Base-by-base conservation (phyloP, 2,329 filamentous ascomycete species). In the Eurotiales sp. region DNA sequence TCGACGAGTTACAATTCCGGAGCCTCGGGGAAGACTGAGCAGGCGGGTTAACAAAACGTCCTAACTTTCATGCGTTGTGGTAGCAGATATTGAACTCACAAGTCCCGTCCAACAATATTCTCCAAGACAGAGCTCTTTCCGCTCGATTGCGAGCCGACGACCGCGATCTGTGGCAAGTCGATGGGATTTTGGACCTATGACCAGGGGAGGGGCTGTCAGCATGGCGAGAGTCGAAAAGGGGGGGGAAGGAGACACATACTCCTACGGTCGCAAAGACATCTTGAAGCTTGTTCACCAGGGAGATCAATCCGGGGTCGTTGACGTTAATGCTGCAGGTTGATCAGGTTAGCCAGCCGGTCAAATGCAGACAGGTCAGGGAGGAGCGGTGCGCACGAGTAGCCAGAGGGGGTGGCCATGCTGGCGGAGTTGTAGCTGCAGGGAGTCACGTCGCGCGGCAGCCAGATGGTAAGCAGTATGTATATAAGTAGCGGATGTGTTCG, bases 231-330 rank as follows among this genome's bases (percentile, higher is more conserved):
- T 27, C 25, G 5, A 27, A 27, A 47, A 29, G 42, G 51, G 48
- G 11, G 45, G 41, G 36, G 46, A 21, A 49, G 15, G 25, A 25
- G 15, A 17, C 14, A 80, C 83, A 60, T 77, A 87, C 84, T 63
- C 93, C 93, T 62, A 99, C 93, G 37, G 93, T 97, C 56, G 92
- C 87, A 71, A 99, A 99, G 62, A 99, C 93, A 89, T 99, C 93
- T 72, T 99, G 93, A 43, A 99, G 85, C 79, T 95, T 97, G 80
- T 99, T 99, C 70, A 99, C 93, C 63, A 97, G 87, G 27, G 84
- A 85, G 64, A 87, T 87, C 62, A 87, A 76, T 58, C 77, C 77
- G 22, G 84, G 84, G 64, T 87, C 84, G 67, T 87, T 87, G 55
- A 87, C 84, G 68, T 86, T 87, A 70, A 86, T 85, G 62, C 83